Base-by-base conservation (phyloP, 1,284 basidiomycete species). In the Sporisorium iseilematis-ciliati region DNA sequence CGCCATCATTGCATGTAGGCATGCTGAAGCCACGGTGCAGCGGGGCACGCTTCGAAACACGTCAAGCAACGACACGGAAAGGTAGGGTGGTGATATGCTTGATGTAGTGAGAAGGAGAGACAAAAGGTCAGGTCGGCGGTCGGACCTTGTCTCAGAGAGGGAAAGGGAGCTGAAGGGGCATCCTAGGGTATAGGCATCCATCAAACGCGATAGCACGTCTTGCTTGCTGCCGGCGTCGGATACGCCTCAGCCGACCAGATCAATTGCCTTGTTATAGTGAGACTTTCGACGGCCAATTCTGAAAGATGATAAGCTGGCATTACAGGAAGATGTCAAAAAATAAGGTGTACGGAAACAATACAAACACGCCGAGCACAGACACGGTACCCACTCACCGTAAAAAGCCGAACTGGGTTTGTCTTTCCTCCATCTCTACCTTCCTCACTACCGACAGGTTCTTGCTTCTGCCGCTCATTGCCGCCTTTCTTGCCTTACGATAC, bases 1-100 rank as follows among this genome's bases (percentile, higher is more conserved):
- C 42, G 48, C 49, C 67, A 54, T 71, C 68, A 40, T 71, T 71
- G 68, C 68, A 72, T 45, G 42, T 45, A 45, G 42, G 42, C 42
- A 45, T 26, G 45, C 25, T 29, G 45, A 26, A 29, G 23, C 25
- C 45, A 48, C 26, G 45, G 45, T 48, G 45, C 45, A 48, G 45
- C 45, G 45, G 10, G 25, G 25, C 45, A 48, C 26, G 45, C 48
- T 50, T 50, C 48, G 29, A 12, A 33, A 50, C 29, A 50, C 48
- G 48, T 50, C 48, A 50, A 33, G 29, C 29, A n/a, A 33, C 48
- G 48, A 33, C 48, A 33, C 29, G 48, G 48, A 50, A 50, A 50
- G 48, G 26, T 50, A 50, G 48, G 48, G 48, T 33, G 26, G 33
- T 33, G 48, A 50, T 33, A 33, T 33, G 48, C 48, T 33, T 50